Percentiles rank a stretch among this genome's conserved stretches.
Conservation (phyloP, 148 eudicot genomes). For the Rhododendron ferrugineum region DNA sequence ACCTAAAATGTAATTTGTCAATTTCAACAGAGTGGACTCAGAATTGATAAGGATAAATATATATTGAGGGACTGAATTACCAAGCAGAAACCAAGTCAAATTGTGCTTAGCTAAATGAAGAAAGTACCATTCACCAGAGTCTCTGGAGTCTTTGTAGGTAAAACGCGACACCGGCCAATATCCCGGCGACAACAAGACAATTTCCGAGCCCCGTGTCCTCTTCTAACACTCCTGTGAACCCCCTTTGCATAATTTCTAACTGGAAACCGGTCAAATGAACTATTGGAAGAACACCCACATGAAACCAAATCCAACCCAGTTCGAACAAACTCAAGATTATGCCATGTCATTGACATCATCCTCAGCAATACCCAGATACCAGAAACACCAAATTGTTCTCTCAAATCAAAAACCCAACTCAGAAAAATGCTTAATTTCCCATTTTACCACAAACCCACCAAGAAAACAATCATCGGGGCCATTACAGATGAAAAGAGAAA, state of each 20-base stretch:
- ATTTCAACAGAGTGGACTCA: neutral
- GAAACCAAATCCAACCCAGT: constrained; percentile 51
- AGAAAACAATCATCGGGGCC: neutral
- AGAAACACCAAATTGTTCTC: constrained; percentile 18
- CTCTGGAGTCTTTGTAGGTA: constrained; percentile 58
- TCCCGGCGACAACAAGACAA: constrained; percentile 38
- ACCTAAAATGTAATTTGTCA: constrained; percentile 1
- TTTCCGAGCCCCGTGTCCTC: constrained; percentile 31
- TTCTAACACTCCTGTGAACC: constrained; percentile 22
- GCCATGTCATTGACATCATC: constrained; percentile 71
- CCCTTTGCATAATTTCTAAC: constrained; percentile 34
- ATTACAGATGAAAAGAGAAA: neutral
- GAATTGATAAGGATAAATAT: neutral
- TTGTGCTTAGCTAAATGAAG: neutral
- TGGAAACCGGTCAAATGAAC: constrained; percentile 30
- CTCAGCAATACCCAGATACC: constrained; percentile 16
- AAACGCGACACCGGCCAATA: constrained; percentile 34
- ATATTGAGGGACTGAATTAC: neutral
- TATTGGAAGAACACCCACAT: constrained; percentile 64
- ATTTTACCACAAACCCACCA: constrained; percentile 19
- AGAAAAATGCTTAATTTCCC: constrained; percentile 24
- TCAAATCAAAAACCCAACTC: constrained; percentile 28
- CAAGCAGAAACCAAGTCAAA: neutral
- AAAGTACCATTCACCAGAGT: constrained; percentile 54
- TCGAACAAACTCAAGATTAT: constrained; percentile 60